These are phyloP conservation scores for Pseudozyma pruni DNA, from an alignment of 1,284 basidiomycete genomes.

Conservation along the genomic window DNA sequence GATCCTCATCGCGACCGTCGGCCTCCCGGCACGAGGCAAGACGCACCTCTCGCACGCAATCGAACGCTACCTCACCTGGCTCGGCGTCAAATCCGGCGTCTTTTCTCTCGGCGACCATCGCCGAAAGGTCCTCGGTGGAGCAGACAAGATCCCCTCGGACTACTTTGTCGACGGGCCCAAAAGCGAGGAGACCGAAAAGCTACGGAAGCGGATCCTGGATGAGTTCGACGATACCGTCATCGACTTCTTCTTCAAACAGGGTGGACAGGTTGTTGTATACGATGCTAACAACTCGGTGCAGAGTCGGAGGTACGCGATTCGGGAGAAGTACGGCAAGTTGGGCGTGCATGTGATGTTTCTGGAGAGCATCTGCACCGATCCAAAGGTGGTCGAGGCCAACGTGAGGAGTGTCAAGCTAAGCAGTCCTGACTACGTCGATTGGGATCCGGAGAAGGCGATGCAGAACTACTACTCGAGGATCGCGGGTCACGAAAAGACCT, in stretches of 20 bases:
- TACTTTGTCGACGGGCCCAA: conserved; percentile 78
- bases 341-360: conserved; percentile 91
- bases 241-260: conserved; percentile 81
- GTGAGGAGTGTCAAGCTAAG: conserved; percentile 97
- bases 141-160: conserved; percentile 85
- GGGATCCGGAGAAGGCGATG: conserved; percentile 91
- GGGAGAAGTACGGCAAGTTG: conserved; percentile 80
- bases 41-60: conserved; percentile 95
- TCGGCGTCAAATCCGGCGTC: conserved; percentile 93
- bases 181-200: conserved; percentile 76
- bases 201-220: conserved; percentile 79
- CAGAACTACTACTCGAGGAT: conserved; percentile 93
- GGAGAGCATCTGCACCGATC: conserved; percentile 74
- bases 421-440: conserved; percentile 85
- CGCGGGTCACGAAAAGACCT: conserved; percentile 83
- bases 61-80: conserved; percentile 96
- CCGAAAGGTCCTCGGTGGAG: conserved; percentile 85
- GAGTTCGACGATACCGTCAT: conserved; percentile 88
- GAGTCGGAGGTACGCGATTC: conserved; percentile 76
- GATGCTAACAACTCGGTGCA: conserved; percentile 96
- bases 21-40: conserved; percentile 86
- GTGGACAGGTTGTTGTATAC: conserved; percentile 95
- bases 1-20: conserved; percentile 90
- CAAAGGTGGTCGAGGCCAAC: conserved; percentile 87
- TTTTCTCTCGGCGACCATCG: conserved; percentile 95